Percentiles rank a stretch among this genome's conserved stretches.
phyloP scores from a whole-genome alignment of 1,284 basidiomycete genomes.

The Moniliella sp. region DNA sequence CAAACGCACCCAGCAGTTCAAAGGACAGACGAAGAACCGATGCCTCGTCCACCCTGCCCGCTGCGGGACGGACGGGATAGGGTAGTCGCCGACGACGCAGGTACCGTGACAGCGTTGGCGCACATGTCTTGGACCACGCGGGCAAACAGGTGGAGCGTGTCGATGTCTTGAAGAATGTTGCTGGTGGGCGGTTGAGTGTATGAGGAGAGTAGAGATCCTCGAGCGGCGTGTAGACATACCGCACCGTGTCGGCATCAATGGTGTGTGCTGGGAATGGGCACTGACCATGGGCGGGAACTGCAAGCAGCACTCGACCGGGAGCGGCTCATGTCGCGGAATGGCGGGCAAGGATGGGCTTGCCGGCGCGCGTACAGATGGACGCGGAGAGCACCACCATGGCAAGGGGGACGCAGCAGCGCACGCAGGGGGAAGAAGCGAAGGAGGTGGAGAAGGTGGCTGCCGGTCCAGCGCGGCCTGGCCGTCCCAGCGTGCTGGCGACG shows the following conservation, averaged over 20 bases:
- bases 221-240: slow-evolving; percentile 92
- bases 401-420: too few species aligned
- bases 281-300: slow-evolving; percentile 97
- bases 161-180: slow-evolving; percentile 94
- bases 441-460: too few species aligned
- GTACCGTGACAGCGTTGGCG: background rate
- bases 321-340: slow-evolving; percentile 76
- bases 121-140: background rate
- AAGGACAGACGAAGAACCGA: background rate
- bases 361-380: too few species aligned
- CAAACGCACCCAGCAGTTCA: slow-evolving; percentile 50
- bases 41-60: background rate
- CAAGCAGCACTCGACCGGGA: slow-evolving; percentile 37
- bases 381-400: too few species aligned
- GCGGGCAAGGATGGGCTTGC: slow-evolving; percentile 78
- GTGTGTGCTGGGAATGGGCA: slow-evolving; percentile 88
- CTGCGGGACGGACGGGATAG: background rate
- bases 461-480: too few species aligned
- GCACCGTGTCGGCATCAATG: slow-evolving; percentile 37
- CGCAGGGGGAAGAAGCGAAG: too few species aligned
- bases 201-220: slow-evolving; percentile 93
- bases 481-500: too few species aligned
- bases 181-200: slow-evolving; percentile 92
- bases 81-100: background rate
- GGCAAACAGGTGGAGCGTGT: slow-evolving; percentile 56